Base-by-base conservation (phyloP, 1,139 yeast species). In the Sugiyamaella paludigena region DNA sequence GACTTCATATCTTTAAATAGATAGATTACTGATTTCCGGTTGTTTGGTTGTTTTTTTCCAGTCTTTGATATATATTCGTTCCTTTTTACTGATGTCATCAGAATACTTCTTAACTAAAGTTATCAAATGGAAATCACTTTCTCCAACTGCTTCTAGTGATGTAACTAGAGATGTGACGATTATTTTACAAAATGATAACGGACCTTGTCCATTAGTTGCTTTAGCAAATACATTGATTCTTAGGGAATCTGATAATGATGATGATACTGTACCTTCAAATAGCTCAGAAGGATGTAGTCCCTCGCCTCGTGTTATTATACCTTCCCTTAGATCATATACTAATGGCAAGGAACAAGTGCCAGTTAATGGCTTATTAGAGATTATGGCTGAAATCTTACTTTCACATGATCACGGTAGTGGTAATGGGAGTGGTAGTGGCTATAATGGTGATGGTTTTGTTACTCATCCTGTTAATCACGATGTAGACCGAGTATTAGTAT, bases 131-230 rank as follows among this genome's bases (percentile, higher is more conserved):
- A 33, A 31, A 33, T 47, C 30, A 6, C 24, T 19, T 19, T 19
- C 24, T 19, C 24, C 24, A 19, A 19, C 24, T 19, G 38, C 15
- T 48, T 36, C 9, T 47, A 26, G 26, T 7, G 42, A 16, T n/a
- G 19, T 8, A 8, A 11, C 10, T 7, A 12, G 16, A 8, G 30
- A 40, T 30, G 36, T 40, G 12, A 58, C 64, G n/a, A 80, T 89
- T 33, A 68, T 91, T n/a, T 68, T 87, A 15, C 97, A 91, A 66
- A 87, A 87, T 55, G 74, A 68, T 41, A 87, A 89, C 60, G 97
- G 96, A 0, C 96, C 96, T 0, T 89, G 96, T 62, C 95, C 96
- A 1, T 68, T 91, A 38, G 78, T 89, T n/a, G 91, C 96, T 0
- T 69, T 91, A 38, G 76, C 83, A 45, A 91, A 91, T 63, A 79